Percentiles rank a stretch among this genome's conserved stretches.
Evolutionary conservation across 1,284 basidiomycete genomes (phyloP).

Genomic region (Cutaneotrichosporon dermatis): DNA sequence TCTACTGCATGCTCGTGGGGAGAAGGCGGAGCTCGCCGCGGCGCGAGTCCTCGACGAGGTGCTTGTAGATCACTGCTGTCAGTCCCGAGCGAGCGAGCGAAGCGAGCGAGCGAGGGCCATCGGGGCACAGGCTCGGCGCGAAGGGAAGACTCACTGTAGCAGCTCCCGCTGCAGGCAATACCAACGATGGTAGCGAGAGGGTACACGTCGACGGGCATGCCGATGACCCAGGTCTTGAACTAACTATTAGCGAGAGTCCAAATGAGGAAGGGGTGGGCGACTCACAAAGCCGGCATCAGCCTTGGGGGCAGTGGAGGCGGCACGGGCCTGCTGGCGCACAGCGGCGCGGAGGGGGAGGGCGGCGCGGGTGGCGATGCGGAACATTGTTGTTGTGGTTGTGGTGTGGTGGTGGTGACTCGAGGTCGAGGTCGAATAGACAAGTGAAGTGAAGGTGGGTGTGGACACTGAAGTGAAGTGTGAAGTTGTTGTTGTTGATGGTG

Average conservation of each 20-base stretch:
- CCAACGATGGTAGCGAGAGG: conserved; percentile 3
- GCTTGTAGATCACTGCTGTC: conserved; percentile 5
- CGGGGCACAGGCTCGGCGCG: no score
- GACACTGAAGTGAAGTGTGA: neutral
- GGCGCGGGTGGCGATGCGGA: conserved; percentile 4
- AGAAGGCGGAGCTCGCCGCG: conserved; percentile 5
- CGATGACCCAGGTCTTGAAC: neutral
- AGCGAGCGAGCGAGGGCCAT: no score
- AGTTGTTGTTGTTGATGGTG: neutral
- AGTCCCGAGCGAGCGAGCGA: neutral
- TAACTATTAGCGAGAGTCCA: no score
- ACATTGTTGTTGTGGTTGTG: neutral
- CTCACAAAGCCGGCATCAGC: neutral
- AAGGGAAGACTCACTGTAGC: conserved; percentile 8
- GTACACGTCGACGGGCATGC: conserved; percentile 10
- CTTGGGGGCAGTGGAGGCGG: neutral
- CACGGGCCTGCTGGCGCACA: neutral
- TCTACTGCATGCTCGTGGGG: neutral
- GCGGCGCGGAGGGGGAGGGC: neutral
- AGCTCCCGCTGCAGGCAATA: neutral
- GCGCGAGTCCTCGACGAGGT: conserved; percentile 1
- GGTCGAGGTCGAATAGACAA: no score
- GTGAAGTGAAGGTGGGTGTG: neutral
- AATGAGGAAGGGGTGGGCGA: no score
- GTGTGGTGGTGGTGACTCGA: neutral